Base-by-base conservation (phyloP, 2,329 filamentous ascomycete species). In the Delphinella strobiligena region DNA sequence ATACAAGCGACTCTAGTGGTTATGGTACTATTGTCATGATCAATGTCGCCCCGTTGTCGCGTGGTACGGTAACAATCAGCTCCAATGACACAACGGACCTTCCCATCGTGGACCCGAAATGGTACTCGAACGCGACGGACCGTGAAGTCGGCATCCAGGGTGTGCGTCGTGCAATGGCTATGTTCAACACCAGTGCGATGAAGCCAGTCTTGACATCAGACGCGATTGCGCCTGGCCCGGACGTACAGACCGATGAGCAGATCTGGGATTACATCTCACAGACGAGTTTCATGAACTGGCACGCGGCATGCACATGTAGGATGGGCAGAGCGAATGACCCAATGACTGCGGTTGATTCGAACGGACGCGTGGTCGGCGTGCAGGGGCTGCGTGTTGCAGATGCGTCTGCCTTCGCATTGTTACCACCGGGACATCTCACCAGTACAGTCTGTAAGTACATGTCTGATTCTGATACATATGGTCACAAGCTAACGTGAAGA, bases 381-480 rank as follows among this genome's bases (percentile, higher is more conserved):
- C 40, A 59, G 19, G 54, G 55, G 1, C 38, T 66, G 31, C 48
- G 63, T 17, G 56, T 66, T 1, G 60, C 61, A 14, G 62, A 66
- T 49, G 52, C 55, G 4, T 48, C 44, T 14, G 46, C 48, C 15
- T 54, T 61, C 24, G 46, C 57, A 0, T 45, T 60, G 7, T 40
- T 58, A n/a, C 57, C 57, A 17, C 59, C 59, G 2, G 59, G 60
- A 5, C 57, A 61, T 48, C 54, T n/a, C n/a, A n/a, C n/a, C n/a
- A n/a, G n/a, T n/a, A n/a, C n/a, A n/a, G n/a, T n/a, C n/a, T n/a
- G n/a, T n/a, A n/a, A n/a, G n/a, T n/a, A n/a, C n/a, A n/a, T n/a
- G n/a, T n/a, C n/a, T n/a, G n/a, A n/a, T n/a, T n/a, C n/a, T n/a
- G n/a, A n/a, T n/a, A n/a, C n/a, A n/a, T n/a, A n/a, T n/a, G n/a